Evolutionary conservation across 2,329 filamentous ascomycete genomes (phyloP).

Genomic region (Fonsecaea multimorphosa): DNA sequence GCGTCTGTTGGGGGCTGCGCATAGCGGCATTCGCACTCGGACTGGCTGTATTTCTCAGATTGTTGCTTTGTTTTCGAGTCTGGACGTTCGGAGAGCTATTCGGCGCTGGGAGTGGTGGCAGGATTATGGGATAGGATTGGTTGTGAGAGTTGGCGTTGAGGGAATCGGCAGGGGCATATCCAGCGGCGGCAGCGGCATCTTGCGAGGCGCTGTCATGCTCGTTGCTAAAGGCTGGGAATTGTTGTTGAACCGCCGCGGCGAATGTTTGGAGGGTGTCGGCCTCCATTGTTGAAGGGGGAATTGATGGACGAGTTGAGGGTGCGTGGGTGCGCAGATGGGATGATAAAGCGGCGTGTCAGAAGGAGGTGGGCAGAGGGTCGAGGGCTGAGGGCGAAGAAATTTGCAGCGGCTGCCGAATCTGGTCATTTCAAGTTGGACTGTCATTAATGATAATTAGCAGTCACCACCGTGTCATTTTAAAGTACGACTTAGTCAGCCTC

Average conservation of each 20-base stretch:
- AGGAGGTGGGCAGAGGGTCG: background rate
- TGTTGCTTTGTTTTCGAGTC: constrained; percentile 23
- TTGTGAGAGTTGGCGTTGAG: constrained; percentile 22
- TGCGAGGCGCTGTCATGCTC: constrained; percentile 18
- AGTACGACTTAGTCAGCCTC: background rate
- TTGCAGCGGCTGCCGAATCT: background rate
- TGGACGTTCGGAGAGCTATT: constrained; percentile 14
- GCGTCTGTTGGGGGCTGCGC: constrained; percentile 30
- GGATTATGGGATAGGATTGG: constrained; percentile 25
- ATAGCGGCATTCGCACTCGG: background rate
- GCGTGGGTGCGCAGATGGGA: constrained; percentile 5
- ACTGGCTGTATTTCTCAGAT: constrained; percentile 10
- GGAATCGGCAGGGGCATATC: constrained; percentile 32
- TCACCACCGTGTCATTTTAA: background rate
- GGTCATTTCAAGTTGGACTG: background rate
- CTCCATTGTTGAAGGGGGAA: constrained; percentile 13
- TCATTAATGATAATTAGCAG: no score
- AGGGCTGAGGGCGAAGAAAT: constrained; percentile 1
- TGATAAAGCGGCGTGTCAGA: constrained; percentile 10
- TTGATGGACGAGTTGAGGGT: constrained; percentile 6
- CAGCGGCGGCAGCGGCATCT: constrained; percentile 20
- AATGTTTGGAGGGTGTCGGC: constrained; percentile 29
- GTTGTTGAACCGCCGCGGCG: constrained; percentile 27
- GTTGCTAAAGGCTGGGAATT: constrained; percentile 25
- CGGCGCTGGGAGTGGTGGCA: background rate